Conservation (phyloP, 768 basidiomycete species). For the Tulasnella sp. region DNA sequence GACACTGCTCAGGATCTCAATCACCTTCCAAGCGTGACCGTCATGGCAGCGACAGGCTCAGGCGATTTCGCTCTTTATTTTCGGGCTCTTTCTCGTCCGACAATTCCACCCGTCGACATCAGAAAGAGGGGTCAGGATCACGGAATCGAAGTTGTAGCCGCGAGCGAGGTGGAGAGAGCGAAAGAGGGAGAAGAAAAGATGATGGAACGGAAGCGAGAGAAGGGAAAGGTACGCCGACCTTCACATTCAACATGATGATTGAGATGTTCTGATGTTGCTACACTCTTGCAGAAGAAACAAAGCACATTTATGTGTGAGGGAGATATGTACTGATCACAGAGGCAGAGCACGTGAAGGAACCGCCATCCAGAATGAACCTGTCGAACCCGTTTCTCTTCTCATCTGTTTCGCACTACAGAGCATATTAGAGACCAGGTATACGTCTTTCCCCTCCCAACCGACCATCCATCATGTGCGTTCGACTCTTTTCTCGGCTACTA, state of each 20-base stretch:
- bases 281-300: slow-evolving; percentile 29
- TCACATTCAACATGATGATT: background rate
- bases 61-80: slow-evolving; percentile 21
- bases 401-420: slow-evolving; percentile 30
- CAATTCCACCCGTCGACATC: slow-evolving; percentile 26
- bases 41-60: background rate
- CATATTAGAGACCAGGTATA: slow-evolving; percentile 51
- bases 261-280: background rate
- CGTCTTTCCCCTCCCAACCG: background rate
- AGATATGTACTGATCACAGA: slow-evolving; percentile 83
- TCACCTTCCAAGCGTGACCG: slow-evolving; percentile 8
- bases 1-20: slow-evolving; percentile 2
- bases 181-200: slow-evolving; percentile 28
- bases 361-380: background rate
- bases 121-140: slow-evolving; percentile 33
- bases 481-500: background rate
- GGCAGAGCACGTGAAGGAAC: slow-evolving; percentile 50
- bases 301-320: slow-evolving; percentile 66
- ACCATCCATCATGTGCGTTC: too few species aligned
- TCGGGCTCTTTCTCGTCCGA: slow-evolving; percentile 21
- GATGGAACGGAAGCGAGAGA: slow-evolving; percentile 51
- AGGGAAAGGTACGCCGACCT: slow-evolving; percentile 50
- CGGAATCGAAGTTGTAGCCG: slow-evolving; percentile 19
- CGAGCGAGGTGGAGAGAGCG: slow-evolving; percentile 27
- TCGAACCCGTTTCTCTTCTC: background rate